Conservation (phyloP, 1,284 basidiomycete genomes). For the Porogramme epimiltina region DNA sequence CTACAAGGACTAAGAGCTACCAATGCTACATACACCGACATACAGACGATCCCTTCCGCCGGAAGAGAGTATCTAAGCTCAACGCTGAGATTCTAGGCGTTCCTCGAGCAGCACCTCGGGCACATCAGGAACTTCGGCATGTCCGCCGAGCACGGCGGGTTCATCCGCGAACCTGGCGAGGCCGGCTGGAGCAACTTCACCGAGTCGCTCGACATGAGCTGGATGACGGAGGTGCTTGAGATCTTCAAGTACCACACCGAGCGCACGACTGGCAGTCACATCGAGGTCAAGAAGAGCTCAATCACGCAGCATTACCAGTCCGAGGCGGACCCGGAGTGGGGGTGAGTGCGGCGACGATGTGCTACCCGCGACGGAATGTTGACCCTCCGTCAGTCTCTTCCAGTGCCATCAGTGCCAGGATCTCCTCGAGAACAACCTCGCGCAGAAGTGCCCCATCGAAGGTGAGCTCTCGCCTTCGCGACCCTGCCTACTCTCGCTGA, state of each 20-base stretch:
- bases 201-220: constrained; percentile 91
- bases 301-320: constrained; percentile 98
- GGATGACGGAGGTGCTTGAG: constrained; percentile 95
- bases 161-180: constrained; percentile 76
- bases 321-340: constrained; percentile 95
- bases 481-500: constrained; percentile 33
- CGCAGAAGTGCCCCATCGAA: constrained; percentile 87
- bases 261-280: constrained; percentile 92
- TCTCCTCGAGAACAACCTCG: constrained; percentile 90
- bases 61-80: no score
- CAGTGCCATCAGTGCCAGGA: constrained; percentile 97
- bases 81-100: no score
- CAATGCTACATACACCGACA: no score
- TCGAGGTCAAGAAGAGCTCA: constrained; percentile 96
- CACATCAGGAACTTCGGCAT: constrained; percentile 85
- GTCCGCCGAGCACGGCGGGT: constrained; percentile 96
- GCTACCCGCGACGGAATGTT: constrained; percentile 5
- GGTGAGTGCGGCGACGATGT: constrained; percentile 50
- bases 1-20: no score
- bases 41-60: no score
- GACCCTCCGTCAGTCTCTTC: constrained; percentile 64
- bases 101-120: constrained; percentile 91
- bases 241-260: constrained; percentile 96
- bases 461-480: constrained; percentile 41
- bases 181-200: constrained; percentile 88